Evolutionary conservation across 2,329 filamentous ascomycete genomes (phyloP), one percentile per base, ranked within the genome.

Genomic region (Aspergillus tubingensis): DNA sequence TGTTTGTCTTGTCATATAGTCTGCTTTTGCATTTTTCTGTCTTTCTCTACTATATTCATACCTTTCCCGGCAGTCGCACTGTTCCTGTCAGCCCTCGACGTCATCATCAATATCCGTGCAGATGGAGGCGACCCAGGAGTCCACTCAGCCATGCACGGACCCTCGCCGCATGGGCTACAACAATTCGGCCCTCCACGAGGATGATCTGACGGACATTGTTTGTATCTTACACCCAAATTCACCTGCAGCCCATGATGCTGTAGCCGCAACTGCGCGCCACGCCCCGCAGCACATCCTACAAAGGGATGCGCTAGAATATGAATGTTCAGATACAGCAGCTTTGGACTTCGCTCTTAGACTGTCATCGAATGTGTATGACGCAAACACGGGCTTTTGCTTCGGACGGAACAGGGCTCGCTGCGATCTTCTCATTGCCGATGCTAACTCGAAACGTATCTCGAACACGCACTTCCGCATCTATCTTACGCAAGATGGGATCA

Each of bases 391-490:
- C 39, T 98, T 96, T 76, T 85, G 86, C 47, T 98, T 99, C 76
- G 95, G 95, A 30, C 88, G 95, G 58, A 94, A 95, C 70, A 67
- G 77, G 0, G 68, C 75, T 49, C 83, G 85, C 36, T 95, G 91
- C 75, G 95, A 99, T 70, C 81, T 91, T 54, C 78, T 93, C 50
- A 84, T 85, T 68, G 86, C 91, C 51, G 82, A 88, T 64, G 89
- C 94, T 66, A 84, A 85, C 0, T 80, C 85, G 55, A 89, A 86
- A 73, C 85, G 91, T 47, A 85, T 99, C 61, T 98, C 94, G 80
- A 97, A 98, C 72, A 84, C 90, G n/a, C 95, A 99, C 74, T 99
- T 98, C 74, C 89, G 92, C 56, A 96, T 99, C 63, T 96, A 90
- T 72, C 83, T 96, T 68, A 99, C 96, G 69, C 82, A 87, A n/a